These are phyloP conservation scores for Cryphonectria parasitica DNA, from an alignment of 2,329 filamentous ascomycete species.

Conservation along the genomic window DNA sequence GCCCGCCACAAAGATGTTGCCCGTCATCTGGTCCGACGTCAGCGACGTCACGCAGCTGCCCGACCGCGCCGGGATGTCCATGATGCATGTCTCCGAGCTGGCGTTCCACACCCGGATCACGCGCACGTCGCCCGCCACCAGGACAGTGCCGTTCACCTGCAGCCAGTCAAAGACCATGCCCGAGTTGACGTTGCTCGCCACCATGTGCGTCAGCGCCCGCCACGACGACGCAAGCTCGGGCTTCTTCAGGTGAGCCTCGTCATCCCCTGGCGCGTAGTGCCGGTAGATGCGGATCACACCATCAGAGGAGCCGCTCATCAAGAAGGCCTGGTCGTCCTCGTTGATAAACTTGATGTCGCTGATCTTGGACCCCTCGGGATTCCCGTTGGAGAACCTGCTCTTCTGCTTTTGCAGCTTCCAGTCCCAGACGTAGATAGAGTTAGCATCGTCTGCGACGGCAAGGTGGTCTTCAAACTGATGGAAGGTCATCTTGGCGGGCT, in stretches of 20 bases:
- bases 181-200: slow-evolving; percentile 91
- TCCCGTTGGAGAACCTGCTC: slow-evolving; percentile 90
- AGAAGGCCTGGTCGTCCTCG: slow-evolving; percentile 91
- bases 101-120: slow-evolving; percentile 97
- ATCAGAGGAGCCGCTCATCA: slow-evolving; percentile 95
- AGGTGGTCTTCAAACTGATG: slow-evolving; percentile 98
- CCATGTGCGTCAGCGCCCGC: slow-evolving; percentile 89
- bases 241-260: slow-evolving; percentile 45
- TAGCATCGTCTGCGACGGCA: slow-evolving; percentile 88
- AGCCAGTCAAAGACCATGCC: slow-evolving; percentile 99
- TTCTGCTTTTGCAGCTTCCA: slow-evolving; percentile 79
- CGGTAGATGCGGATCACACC: slow-evolving; percentile 92
- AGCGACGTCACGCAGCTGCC: slow-evolving; percentile 94
- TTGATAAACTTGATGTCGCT: slow-evolving; percentile 98
- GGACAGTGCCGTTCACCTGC: slow-evolving; percentile 89
- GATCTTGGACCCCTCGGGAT: slow-evolving; percentile 87
- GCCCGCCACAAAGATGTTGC: slow-evolving; percentile 92
- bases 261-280: slow-evolving; percentile 75
- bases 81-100: slow-evolving; percentile 86
- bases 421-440: slow-evolving; percentile 91
- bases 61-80: slow-evolving; percentile 92
- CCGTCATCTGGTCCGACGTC: slow-evolving; percentile 96
- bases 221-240: slow-evolving; percentile 89
- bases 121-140: slow-evolving; percentile 95
- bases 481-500: slow-evolving; percentile 91